phyloP scores from a whole-genome alignment of 2,329 filamentous ascomycete species.

The Diaporthe capsici region DNA sequence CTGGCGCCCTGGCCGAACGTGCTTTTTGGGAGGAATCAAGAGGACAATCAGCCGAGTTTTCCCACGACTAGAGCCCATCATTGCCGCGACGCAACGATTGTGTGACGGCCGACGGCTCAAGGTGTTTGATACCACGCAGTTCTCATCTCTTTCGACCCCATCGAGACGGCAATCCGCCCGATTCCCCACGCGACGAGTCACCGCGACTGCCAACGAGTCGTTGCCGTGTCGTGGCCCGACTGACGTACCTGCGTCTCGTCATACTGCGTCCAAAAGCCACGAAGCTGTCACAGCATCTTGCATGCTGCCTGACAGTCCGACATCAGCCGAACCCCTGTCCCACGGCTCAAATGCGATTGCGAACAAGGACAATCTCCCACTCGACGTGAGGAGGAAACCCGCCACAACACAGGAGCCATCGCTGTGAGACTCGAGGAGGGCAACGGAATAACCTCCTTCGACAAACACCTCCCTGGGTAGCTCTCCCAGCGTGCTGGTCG shows the following conservation, averaged over 20 bases:
- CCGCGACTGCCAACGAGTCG: slow-evolving; percentile 11
- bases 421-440: slow-evolving; percentile 6
- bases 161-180: background rate
- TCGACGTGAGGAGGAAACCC: slow-evolving; percentile 26
- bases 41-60: slow-evolving; percentile 34
- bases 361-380: slow-evolving; percentile 27
- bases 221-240: slow-evolving; percentile 29
- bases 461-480: background rate
- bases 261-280: slow-evolving; percentile 33
- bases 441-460: slow-evolving; percentile 13
- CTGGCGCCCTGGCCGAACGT: slow-evolving; percentile 28
- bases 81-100: slow-evolving; percentile 24
- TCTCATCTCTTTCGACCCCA: background rate
- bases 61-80: slow-evolving; percentile 7
- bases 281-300: slow-evolving; percentile 32
- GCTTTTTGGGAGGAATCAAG: slow-evolving; percentile 33
- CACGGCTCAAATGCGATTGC: slow-evolving; percentile 35
- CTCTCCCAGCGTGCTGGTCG: slow-evolving; percentile 30
- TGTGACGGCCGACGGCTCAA: slow-evolving; percentile 29
- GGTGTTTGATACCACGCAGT: background rate
- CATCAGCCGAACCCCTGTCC: background rate
- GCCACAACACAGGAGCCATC: background rate
- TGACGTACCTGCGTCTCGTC: slow-evolving; percentile 37
- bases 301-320: slow-evolving; percentile 23
- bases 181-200: slow-evolving; percentile 26